A percentile compares a stretch with the other conserved stretches of the same genome.
Conservation (phyloP, 2,329 filamentous ascomycete genomes). For the Penicillium sp. region DNA sequence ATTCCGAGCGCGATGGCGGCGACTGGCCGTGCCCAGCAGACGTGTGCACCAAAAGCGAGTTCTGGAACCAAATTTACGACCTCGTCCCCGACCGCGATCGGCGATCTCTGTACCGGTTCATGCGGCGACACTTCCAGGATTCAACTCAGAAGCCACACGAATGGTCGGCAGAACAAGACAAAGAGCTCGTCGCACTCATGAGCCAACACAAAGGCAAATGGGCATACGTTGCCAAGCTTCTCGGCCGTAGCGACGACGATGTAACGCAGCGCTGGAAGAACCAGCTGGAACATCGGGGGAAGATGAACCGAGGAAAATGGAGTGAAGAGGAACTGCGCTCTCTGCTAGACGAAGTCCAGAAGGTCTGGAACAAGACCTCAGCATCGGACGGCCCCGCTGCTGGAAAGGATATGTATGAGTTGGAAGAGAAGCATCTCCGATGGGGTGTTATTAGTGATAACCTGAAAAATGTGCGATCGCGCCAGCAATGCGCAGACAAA, state of each 20-base stretch:
- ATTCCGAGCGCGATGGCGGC: conserved; percentile 26
- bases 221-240: conserved; percentile 36
- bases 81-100: conserved; percentile 38
- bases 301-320: conserved; percentile 40
- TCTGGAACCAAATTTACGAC: conserved; percentile 37
- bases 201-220: conserved; percentile 35
- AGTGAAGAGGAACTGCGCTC: conserved; percentile 30
- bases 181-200: conserved; percentile 38
- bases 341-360: conserved; percentile 30
- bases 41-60: conserved; percentile 31
- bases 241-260: conserved; percentile 43
- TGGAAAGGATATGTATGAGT: conserved; percentile 39
- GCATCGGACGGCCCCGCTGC: conserved; percentile 11
- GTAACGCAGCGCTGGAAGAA: conserved; percentile 47
- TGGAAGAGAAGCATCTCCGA: conserved; percentile 32
- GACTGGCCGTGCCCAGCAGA: conserved; percentile 23
- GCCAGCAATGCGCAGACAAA: conserved; percentile 42
- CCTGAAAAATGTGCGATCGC: conserved; percentile 33
- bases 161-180: conserved; percentile 44
- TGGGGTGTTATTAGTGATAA: conserved; percentile 35
- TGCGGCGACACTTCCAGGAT: conserved; percentile 44
- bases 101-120: conserved; percentile 43
- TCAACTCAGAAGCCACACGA: conserved; percentile 37
- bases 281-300: conserved; percentile 37
- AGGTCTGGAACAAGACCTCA: conserved; percentile 22